A percentile compares a stretch with the other conserved stretches of the same genome.
phyloP scores from a whole-genome alignment of 805 yeast species.

The Spathaspora boniae region DNA sequence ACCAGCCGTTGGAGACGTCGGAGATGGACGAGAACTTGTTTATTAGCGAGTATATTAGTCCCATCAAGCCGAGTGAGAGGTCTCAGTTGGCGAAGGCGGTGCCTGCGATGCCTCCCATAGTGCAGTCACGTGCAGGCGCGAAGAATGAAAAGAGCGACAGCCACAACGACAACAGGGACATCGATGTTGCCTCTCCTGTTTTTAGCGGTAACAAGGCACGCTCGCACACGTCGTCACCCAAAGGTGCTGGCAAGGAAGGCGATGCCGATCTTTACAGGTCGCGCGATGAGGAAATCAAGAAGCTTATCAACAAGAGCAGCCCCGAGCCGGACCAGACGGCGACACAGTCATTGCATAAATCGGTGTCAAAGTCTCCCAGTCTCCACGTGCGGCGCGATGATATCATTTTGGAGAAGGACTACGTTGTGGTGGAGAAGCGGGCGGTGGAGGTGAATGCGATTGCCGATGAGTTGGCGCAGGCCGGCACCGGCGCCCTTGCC shows the following conservation, averaged over 20 bases:
- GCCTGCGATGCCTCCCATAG: conserved; percentile 2
- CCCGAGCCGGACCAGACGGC: conserved; percentile 35
- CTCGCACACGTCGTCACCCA: background rate
- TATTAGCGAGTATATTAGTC: conserved; percentile 74
- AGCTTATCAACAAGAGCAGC: conserved; percentile 39
- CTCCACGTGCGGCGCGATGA: conserved; percentile 31
- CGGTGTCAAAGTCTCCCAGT: conserved; percentile 11
- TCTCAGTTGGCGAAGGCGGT: conserved; percentile 18
- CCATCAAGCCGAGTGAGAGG: conserved; percentile 25
- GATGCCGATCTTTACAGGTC: background rate
- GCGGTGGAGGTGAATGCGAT: conserved; percentile 93
- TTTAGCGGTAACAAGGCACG: background rate
- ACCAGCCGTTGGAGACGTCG: conserved; percentile 62
- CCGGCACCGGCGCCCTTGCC: conserved; percentile 51
- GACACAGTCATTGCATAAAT: conserved; percentile 23
- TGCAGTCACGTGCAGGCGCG: background rate
- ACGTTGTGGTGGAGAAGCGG: conserved; percentile 91
- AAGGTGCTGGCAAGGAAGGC: background rate
- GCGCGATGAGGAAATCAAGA: conserved; percentile 45
- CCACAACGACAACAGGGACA: background rate
- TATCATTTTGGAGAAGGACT: conserved; percentile 68
- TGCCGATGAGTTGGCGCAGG: conserved; percentile 84
- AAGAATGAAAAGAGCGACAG: background rate
- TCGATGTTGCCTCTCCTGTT: background rate
- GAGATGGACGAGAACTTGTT: conserved; percentile 75